Base-by-base conservation (phyloP, 116 monocot species). In the Cymodocea nodosa region DNA sequence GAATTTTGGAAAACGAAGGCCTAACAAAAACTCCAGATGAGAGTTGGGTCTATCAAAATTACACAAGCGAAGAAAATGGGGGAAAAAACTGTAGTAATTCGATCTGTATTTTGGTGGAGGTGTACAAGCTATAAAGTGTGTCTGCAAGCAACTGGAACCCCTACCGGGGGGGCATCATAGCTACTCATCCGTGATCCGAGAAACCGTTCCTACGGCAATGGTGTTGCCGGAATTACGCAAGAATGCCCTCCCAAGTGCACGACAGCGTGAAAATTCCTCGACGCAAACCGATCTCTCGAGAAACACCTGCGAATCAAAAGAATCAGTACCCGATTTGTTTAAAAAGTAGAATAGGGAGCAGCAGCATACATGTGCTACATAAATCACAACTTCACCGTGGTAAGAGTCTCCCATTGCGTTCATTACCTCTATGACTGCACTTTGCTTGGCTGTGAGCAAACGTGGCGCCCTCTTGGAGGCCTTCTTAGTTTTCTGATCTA, bases 221-320 rank as follows among this genome's bases (percentile, higher is more conserved):
- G 95, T 95, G 58, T 59, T 79, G 0, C 87, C 95, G 0, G 77
- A 83, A 35, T 83, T 68, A 19, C 95, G 78, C 22, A 95, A 73
- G 68, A 90, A 87, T 25, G 71, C 87, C 70, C 90, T 83, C 48
- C 95, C 95, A 25, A 95, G 87, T 14, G 85, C 79, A 25, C 85
- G 76, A 50, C 84, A 85, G 23, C 63, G 73, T 13, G 83, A 81
- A 66, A 90, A 95, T 64, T 94, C 94, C 70, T 89, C 94, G 22
- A 84, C 80, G 65, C 94, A 94, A 23, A 94, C 84, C 36, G 75
- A 63, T 71, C 71, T 72, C 7, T 87, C 87, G 12, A 94, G 40
- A n/a, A 71, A 68, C 23, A 94, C 84, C 94, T 94, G 81, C 37
- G 58, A 58, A 57, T 23, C 40, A 5, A n/a, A 67, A 52, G 25